Percentiles rank a stretch among this genome's conserved stretches.
Evolutionary conservation across 2,329 filamentous ascomycete genomes (phyloP).

Genomic region (Fonsecaea erecta): DNA sequence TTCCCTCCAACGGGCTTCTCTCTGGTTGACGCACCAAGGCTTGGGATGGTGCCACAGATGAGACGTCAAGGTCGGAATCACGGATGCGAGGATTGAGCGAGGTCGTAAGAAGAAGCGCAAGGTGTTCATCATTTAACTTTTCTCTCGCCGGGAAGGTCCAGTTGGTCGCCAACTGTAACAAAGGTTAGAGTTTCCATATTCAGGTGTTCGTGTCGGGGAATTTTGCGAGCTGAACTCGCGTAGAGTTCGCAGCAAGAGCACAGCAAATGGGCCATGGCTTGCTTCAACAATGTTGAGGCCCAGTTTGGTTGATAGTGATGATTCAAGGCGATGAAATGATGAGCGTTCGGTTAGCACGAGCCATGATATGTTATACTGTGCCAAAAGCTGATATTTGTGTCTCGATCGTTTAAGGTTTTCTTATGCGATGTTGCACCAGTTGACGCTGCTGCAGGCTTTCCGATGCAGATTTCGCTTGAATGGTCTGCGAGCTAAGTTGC

Average conservation of each 20-base stretch:
- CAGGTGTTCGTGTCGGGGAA: not conserved
- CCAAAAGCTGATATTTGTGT: not conserved
- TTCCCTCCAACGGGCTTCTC: not conserved
- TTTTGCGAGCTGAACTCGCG: not conserved
- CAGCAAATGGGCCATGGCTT: not conserved
- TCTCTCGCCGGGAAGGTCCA: not conserved
- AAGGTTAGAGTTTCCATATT: not conserved
- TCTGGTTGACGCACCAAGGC: not conserved
- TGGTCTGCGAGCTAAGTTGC: too few species aligned
- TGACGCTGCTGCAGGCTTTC: not conserved
- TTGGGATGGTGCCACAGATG: not conserved
- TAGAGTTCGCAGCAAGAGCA: not conserved
- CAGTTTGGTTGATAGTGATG: not conserved
- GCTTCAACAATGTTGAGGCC: not conserved
- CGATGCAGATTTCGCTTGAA: not conserved
- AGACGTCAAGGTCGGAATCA: not conserved
- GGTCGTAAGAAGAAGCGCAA: not conserved
- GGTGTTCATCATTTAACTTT: not conserved
- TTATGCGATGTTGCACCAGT: not conserved
- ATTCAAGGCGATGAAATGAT: not conserved
- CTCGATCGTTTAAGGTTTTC: not conserved
- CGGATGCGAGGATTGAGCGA: not conserved
- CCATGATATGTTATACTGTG: not conserved
- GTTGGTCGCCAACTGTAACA: not conserved
- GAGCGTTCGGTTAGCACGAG: not conserved